These are phyloP conservation scores for Penicillium coffeae DNA, from an alignment of 495 filamentous ascomycete genomes.

Conservation along the genomic window DNA sequence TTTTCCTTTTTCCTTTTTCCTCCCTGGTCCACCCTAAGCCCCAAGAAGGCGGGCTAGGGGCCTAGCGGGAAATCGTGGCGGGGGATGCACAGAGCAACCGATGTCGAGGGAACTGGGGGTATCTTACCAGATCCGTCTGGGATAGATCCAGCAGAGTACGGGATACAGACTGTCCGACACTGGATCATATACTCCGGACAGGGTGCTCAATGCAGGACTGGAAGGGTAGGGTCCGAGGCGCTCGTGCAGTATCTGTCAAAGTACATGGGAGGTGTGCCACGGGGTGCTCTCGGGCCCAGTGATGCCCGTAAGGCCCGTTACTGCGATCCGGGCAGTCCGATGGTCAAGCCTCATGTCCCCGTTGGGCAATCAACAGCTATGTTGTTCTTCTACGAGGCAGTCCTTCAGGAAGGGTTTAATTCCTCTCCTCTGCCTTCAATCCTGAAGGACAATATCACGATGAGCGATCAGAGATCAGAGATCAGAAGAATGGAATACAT, in stretches of 20 bases:
- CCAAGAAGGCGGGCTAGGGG: constrained; percentile 1
- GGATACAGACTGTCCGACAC: too few species aligned
- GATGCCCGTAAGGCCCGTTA: neutral
- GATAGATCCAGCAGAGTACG: too few species aligned
- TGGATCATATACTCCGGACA: too few species aligned
- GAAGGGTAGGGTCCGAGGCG: neutral
- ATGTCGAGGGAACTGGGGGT: constrained; percentile 16
- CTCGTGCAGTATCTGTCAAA: neutral
- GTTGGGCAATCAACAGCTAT: too few species aligned
- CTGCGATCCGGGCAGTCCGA: constrained; percentile 3
- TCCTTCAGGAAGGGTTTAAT: neutral
- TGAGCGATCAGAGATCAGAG: too few species aligned
- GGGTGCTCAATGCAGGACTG: too few species aligned
- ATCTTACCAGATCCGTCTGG: neutral
- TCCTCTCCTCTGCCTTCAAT: too few species aligned
- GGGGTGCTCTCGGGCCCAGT: neutral
- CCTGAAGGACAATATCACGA: too few species aligned
- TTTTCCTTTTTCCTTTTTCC: constrained; percentile 3
- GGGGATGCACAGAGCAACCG: constrained; percentile 31
- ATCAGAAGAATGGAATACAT: too few species aligned
- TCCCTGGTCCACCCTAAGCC: constrained; percentile 1
- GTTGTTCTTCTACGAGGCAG: too few species aligned
- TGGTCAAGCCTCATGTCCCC: neutral
- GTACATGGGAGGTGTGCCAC: neutral
- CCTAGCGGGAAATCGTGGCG: constrained; percentile 32